Evolutionary conservation across 176 grass and related monocot species (phyloP).

Genomic region (Phoenix roebelenii): DNA sequence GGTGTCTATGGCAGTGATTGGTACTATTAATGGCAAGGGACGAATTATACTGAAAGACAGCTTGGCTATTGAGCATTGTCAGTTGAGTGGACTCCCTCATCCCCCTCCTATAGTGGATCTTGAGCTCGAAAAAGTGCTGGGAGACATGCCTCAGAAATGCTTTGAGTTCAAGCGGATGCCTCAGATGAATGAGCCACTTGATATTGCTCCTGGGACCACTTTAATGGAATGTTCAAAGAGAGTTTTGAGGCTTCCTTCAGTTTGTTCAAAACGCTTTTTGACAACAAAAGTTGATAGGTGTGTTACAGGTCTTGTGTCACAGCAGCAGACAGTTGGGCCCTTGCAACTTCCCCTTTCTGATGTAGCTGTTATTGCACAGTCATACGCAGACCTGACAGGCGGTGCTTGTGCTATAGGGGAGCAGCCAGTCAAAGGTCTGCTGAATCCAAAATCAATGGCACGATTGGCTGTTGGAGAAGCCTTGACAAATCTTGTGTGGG

Average conservation of each 20-base stretch:
- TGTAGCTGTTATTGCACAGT: constrained; percentile 87
- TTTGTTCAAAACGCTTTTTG: constrained; percentile 92
- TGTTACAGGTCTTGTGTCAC: constrained; percentile 82
- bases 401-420: constrained; percentile 83
- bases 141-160: constrained; percentile 90
- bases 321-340: constrained; percentile 80
- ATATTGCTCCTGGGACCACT: constrained; percentile 63
- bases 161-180: constrained; percentile 57
- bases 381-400: constrained; percentile 65
- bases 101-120: constrained; percentile 64
- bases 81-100: constrained; percentile 35
- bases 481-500: constrained; percentile 91
- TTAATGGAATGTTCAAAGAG: constrained; percentile 67
- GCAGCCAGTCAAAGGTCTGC: constrained; percentile 70
- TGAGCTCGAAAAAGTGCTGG: constrained; percentile 89
- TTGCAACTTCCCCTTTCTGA: constrained; percentile 81
- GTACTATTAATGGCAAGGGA: constrained; percentile 66
- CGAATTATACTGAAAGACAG: constrained; percentile 79
- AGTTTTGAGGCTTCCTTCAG: constrained; percentile 63
- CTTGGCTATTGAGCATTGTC: constrained; percentile 42
- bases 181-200: constrained; percentile 49
- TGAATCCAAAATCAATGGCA: constrained; percentile 77
- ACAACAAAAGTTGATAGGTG: constrained; percentile 93
- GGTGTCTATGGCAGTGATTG: constrained; percentile 87
- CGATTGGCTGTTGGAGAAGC: constrained; percentile 79